Evolutionary conservation across 768 basidiomycete genomes (phyloP).

Genomic region (Cyathus striatus): DNA sequence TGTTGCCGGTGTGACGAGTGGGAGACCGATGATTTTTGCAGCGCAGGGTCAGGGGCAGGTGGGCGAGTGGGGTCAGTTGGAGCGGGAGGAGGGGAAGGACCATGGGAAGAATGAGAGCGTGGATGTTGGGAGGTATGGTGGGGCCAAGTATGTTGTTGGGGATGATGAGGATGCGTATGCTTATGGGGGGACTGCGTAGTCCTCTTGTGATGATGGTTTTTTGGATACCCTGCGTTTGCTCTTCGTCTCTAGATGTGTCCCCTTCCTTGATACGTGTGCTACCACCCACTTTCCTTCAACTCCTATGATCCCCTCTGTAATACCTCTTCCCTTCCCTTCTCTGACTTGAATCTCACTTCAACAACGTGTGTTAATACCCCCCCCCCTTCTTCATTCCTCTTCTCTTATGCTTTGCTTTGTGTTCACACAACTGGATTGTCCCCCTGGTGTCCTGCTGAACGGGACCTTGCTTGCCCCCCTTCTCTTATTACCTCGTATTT

Average conservation of each 20-base stretch:
- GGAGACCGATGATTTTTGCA: neutral
- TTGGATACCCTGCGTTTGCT: neutral
- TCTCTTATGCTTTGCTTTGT: too few species aligned
- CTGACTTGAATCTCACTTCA: neutral
- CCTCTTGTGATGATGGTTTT: neutral
- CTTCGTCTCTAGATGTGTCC: neutral
- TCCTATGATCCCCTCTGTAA: constrained; percentile 14
- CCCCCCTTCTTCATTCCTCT: too few species aligned
- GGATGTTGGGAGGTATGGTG: constrained; percentile 12
- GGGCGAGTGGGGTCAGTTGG: constrained; percentile 1
- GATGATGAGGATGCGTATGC: constrained; percentile 24
- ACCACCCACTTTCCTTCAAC: constrained; percentile 2
- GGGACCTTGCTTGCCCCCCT: neutral
- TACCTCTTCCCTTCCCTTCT: neutral
- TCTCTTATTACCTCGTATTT: too few species aligned
- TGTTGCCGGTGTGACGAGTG: constrained; percentile 7
- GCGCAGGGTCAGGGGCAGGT: constrained; percentile 3
- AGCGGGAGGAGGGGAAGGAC: too few species aligned
- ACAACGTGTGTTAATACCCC: neutral
- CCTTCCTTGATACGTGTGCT: neutral
- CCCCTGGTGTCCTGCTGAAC: neutral
- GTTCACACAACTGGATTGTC: neutral
- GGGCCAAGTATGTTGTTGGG: constrained; percentile 25
- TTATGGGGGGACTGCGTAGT: constrained; percentile 4
- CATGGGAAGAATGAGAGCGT: constrained; percentile 9